Evolutionary conservation across 306 rosid genomes (phyloP).

Genomic region (Malus sylvestris): DNA sequence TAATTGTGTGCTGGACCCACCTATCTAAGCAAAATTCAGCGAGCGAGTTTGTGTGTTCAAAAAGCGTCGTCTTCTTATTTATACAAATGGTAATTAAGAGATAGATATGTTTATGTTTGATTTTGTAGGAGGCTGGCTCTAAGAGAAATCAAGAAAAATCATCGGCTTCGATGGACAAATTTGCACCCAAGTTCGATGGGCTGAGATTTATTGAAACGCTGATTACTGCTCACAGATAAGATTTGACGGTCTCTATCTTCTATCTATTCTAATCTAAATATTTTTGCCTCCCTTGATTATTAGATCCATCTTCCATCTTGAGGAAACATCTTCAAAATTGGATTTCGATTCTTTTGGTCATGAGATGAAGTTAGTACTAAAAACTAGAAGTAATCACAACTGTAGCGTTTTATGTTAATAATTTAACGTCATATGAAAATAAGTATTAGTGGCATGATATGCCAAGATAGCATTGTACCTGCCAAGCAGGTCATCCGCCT

Average conservation of each 20-base stretch:
- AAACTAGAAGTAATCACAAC: too few relatives aligned
- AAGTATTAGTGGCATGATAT: too few relatives aligned
- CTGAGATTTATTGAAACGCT: slow-evolving; percentile 50
- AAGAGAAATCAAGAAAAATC: slow-evolving; percentile 14
- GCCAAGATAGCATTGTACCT: too few relatives aligned
- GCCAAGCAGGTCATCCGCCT: too few relatives aligned
- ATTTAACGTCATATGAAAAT: fast-evolving
- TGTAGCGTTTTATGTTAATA: fast-evolving
- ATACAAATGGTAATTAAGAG: background rate
- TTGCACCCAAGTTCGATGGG: slow-evolving; percentile 46
- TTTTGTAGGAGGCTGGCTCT: slow-evolving; percentile 19
- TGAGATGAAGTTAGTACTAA: background rate
- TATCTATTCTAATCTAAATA: background rate
- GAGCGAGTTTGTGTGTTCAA: too few relatives aligned
- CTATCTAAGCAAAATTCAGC: background rate
- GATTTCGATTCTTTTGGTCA: background rate
- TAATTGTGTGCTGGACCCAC: background rate
- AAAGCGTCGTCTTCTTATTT: too few relatives aligned
- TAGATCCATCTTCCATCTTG: background rate
- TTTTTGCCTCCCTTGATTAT: background rate
- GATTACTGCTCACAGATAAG: slow-evolving; percentile 40
- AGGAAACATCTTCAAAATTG: background rate
- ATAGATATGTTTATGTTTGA: background rate
- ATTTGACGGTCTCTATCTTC: background rate
- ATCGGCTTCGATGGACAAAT: slow-evolving; percentile 20